phyloP scores from a whole-genome alignment of 257 asterid species.

The Verbascum thapsus region DNA sequence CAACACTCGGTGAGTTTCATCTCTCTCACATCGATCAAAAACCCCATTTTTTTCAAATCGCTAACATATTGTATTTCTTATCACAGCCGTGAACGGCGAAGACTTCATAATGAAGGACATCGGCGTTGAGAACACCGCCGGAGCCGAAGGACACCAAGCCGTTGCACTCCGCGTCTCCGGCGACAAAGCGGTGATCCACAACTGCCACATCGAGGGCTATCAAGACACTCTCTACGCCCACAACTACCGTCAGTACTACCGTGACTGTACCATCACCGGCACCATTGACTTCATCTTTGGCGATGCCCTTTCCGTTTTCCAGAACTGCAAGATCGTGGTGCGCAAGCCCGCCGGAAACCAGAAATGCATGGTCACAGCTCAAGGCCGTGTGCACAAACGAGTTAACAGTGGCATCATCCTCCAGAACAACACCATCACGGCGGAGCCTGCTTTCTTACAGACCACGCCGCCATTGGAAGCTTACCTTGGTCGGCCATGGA shows the following conservation, averaged over 20 bases:
- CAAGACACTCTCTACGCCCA: constrained; percentile 70
- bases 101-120: constrained; percentile 50
- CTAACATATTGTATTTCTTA: neutral
- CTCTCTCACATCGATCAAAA: too few relatives aligned
- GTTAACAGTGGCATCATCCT: constrained; percentile 37
- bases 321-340: constrained; percentile 52
- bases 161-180: constrained; percentile 60
- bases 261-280: constrained; percentile 55
- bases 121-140: constrained; percentile 68
- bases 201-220: constrained; percentile 50
- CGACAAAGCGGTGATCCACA: constrained; percentile 46
- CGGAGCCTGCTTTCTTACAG: constrained; percentile 29
- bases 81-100: constrained; percentile 38
- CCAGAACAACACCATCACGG: constrained; percentile 41
- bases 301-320: constrained; percentile 46
- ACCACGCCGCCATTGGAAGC: constrained; percentile 25
- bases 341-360: constrained; percentile 46
- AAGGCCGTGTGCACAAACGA: constrained; percentile 42
- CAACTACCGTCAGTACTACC: constrained; percentile 51
- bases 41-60: too few relatives aligned
- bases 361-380: constrained; percentile 57
- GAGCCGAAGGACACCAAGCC: constrained; percentile 52
- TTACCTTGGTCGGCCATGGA: constrained; percentile 66
- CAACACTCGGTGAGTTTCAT: constrained; percentile 45
- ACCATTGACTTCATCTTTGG: constrained; percentile 70